A percentile compares a stretch with the other conserved stretches of the same genome.
Conservation (phyloP, 371 early-diverging fungal species). For the Amoeboradix gromovi region DNA sequence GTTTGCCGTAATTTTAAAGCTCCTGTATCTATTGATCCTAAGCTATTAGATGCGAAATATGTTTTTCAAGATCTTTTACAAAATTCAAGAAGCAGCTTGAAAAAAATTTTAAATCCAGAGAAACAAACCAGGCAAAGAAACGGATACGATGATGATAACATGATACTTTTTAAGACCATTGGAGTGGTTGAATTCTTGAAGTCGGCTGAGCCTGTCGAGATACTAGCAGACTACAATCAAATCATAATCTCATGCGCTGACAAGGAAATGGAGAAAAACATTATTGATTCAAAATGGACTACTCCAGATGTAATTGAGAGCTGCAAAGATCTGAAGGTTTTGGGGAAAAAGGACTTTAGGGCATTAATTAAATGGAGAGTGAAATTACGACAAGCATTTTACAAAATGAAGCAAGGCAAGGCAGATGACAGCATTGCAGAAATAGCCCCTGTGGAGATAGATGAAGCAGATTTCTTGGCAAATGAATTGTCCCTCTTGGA, state of each 20-base stretch:
- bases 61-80: slow-evolving; percentile 50
- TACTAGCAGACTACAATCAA: slow-evolving; percentile 22
- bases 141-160: slow-evolving; percentile 82
- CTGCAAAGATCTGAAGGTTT: slow-evolving; percentile 59
- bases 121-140: slow-evolving; percentile 64
- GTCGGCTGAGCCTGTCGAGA: slow-evolving; percentile 36
- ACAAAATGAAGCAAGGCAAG: slow-evolving; percentile 3
- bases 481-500: slow-evolving; percentile 6
- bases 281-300: slow-evolving; percentile 20
- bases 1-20: slow-evolving; percentile 69
- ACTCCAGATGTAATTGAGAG: slow-evolving; percentile 42
- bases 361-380: slow-evolving; percentile 58
- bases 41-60: slow-evolving; percentile 67
- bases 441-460: slow-evolving; percentile 16
- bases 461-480: slow-evolving; percentile 12
- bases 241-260: neutral
- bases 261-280: slow-evolving; percentile 8
- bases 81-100: slow-evolving; percentile 4
- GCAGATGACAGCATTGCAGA: neutral
- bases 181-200: slow-evolving; percentile 45
- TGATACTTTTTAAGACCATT: slow-evolving; percentile 38
- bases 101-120: slow-evolving; percentile 14
- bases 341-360: slow-evolving; percentile 75
- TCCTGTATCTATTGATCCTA: slow-evolving; percentile 80
- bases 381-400: slow-evolving; percentile 21